A percentile compares a stretch with the other conserved stretches of the same genome.
Conservation (phyloP, 2,329 filamentous ascomycete genomes). For the Aspergillus sp. region DNA sequence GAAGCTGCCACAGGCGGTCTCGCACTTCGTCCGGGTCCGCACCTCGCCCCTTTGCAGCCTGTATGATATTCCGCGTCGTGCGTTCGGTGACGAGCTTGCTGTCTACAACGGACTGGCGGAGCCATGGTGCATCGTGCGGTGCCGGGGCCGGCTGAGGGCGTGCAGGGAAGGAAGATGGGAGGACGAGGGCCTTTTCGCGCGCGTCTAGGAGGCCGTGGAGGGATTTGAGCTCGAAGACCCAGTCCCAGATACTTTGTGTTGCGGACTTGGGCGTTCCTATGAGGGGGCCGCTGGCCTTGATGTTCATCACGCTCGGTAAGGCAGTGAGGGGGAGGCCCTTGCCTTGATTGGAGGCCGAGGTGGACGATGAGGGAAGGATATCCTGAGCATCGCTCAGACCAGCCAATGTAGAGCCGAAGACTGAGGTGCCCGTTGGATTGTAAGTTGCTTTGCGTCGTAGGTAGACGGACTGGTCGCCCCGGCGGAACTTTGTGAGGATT, state of each 20-base stretch:
- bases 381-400: constrained; percentile 68
- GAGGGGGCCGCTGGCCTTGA: constrained; percentile 25
- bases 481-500: constrained; percentile 66
- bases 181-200: constrained; percentile 68
- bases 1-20: constrained; percentile 66
- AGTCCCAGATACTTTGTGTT: constrained; percentile 63
- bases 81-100: constrained; percentile 69
- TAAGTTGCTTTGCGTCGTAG: constrained; percentile 72
- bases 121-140: constrained; percentile 54
- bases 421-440: constrained; percentile 61
- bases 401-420: constrained; percentile 75
- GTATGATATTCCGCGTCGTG: constrained; percentile 42
- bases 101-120: constrained; percentile 69
- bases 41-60: constrained; percentile 35
- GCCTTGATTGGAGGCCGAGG: constrained; percentile 28
- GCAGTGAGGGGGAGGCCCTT: constrained; percentile 32
- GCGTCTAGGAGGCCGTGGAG: constrained; percentile 59
- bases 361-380: constrained; percentile 39
- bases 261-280: constrained; percentile 35
- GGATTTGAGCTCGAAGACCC: constrained; percentile 70
- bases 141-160: constrained; percentile 43
- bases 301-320: constrained; percentile 28
- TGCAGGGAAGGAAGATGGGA: constrained; percentile 51
- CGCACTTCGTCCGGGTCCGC: constrained; percentile 51
- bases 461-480: constrained; percentile 71